phyloP scores from a whole-genome alignment of 208 protist species.

The Novymonas esmeraldas region DNA sequence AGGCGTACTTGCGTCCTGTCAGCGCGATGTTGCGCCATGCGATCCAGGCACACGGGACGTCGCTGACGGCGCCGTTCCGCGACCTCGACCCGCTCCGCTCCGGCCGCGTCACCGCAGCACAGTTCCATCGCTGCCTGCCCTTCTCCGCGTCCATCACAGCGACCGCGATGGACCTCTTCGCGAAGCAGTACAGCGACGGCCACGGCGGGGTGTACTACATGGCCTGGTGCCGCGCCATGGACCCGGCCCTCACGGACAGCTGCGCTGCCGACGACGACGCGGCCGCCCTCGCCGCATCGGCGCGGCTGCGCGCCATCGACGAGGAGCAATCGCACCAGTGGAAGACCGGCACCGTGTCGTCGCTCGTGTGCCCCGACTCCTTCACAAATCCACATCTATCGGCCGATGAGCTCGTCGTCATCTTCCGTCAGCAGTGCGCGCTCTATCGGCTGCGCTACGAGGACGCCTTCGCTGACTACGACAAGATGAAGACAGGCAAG shows the following conservation, averaged over 20 bases:
- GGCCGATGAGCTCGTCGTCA: conserved; percentile 50
- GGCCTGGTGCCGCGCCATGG: conserved; percentile 76
- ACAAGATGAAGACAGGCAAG: conserved; percentile 80
- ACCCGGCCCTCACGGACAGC: conserved; percentile 29
- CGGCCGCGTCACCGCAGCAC: conserved; percentile 65
- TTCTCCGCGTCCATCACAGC: conserved; percentile 31
- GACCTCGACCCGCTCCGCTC: conserved; percentile 81
- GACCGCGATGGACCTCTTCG: conserved; percentile 47
- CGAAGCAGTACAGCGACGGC: conserved; percentile 77
- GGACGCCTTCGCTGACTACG: conserved; percentile 83
- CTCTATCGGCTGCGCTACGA: conserved; percentile 82
- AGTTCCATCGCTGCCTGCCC: conserved; percentile 75
- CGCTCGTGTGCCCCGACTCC: conserved; percentile 18
- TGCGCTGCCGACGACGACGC: background rate
- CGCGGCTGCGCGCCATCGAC: background rate
- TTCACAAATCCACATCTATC: conserved; percentile 41
- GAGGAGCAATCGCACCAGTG: conserved; percentile 14
- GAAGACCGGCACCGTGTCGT: conserved; percentile 16
- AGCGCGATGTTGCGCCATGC: conserved; percentile 48
- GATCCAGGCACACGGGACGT: conserved; percentile 50
- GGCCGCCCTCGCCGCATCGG: background rate
- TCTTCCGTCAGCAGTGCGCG: conserved; percentile 70
- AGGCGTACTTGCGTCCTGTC: conserved; percentile 34
- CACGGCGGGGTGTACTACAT: conserved; percentile 75
- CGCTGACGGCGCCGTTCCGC: conserved; percentile 60